These are phyloP conservation scores for Neurospora tetraspora DNA, from an alignment of 495 filamentous ascomycete species.

Conservation along the genomic window DNA sequence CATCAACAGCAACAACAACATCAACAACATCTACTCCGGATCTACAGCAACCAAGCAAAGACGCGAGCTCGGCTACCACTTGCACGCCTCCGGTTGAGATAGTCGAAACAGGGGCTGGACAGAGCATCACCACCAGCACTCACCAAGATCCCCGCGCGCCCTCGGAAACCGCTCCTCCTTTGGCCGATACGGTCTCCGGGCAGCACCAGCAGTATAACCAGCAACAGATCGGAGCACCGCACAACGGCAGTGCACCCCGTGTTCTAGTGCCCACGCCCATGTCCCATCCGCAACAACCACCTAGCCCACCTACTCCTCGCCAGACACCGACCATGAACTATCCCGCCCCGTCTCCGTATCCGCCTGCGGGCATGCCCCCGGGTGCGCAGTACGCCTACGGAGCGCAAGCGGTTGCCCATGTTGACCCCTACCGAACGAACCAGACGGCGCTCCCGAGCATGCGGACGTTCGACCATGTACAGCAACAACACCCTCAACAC, in stretches of 20 bases:
- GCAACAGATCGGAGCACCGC: not conserved
- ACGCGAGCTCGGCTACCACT: not conserved
- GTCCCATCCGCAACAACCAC: constrained; percentile 38
- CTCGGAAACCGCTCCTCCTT: not conserved
- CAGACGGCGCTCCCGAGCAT: constrained; percentile 59
- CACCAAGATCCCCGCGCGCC: not conserved
- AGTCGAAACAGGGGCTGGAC: constrained; percentile 6
- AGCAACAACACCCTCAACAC: constrained; percentile 34
- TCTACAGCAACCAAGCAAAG: not conserved
- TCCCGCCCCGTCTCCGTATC: constrained; percentile 45
- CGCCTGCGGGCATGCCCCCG: constrained; percentile 39
- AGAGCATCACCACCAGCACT: not conserved
- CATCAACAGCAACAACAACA: constrained; percentile 3
- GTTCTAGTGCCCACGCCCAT: constrained; percentile 22
- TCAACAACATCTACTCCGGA: not conserved
- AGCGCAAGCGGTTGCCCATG: constrained; percentile 19
- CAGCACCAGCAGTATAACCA: not conserved
- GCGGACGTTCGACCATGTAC: constrained; percentile 43
- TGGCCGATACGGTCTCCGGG: not conserved
- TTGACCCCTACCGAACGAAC: constrained; percentile 21
- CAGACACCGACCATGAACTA: constrained; percentile 38
- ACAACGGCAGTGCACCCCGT: constrained; percentile 12
- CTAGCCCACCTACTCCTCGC: constrained; percentile 27
- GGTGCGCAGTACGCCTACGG: constrained; percentile 45
- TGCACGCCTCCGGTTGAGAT: constrained; percentile 5